A percentile compares a stretch with the other conserved stretches of the same genome.
Conservation (phyloP, 352 stramenopile genomes). For the Globisporangium mamillatum region DNA sequence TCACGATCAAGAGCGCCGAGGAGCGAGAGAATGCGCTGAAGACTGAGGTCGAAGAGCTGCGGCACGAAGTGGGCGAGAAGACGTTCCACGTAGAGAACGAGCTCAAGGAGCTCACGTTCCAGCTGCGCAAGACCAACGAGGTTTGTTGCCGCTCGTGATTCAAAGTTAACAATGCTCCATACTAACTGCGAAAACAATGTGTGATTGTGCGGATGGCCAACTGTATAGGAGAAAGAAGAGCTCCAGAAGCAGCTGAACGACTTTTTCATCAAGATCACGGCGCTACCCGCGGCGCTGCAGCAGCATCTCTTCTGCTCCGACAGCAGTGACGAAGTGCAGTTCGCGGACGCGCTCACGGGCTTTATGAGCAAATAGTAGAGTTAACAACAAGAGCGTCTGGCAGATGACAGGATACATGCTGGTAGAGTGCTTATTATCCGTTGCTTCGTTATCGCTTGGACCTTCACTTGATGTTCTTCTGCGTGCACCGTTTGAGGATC, state of each 20-base stretch:
- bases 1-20: slow-evolving; percentile 54
- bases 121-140: slow-evolving; percentile 67
- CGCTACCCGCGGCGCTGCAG: slow-evolving; percentile 63
- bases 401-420: not conserved
- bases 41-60: slow-evolving; percentile 39
- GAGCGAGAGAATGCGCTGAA: slow-evolving; percentile 48
- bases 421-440: not conserved
- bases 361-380: slow-evolving; percentile 62
- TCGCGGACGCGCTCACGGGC: slow-evolving; percentile 67
- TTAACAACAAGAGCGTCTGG: not conserved
- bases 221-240: slow-evolving; percentile 68
- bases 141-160: slow-evolving; percentile 18
- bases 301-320: slow-evolving; percentile 63
- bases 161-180: not conserved
- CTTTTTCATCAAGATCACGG: slow-evolving; percentile 73
- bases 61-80: slow-evolving; percentile 62
- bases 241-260: slow-evolving; percentile 78
- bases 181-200: slow-evolving; percentile 2
- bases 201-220: not conserved
- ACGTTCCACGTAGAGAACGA: slow-evolving; percentile 61
- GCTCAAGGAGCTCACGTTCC: slow-evolving; percentile 44
- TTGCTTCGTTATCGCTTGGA: not conserved
- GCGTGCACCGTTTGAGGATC: slow-evolving; percentile 34
- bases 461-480: slow-evolving; percentile 34
- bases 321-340: slow-evolving; percentile 36